Evolutionary conservation across 768 basidiomycete species (phyloP).

Genomic region (Cubamyces lactineus): DNA sequence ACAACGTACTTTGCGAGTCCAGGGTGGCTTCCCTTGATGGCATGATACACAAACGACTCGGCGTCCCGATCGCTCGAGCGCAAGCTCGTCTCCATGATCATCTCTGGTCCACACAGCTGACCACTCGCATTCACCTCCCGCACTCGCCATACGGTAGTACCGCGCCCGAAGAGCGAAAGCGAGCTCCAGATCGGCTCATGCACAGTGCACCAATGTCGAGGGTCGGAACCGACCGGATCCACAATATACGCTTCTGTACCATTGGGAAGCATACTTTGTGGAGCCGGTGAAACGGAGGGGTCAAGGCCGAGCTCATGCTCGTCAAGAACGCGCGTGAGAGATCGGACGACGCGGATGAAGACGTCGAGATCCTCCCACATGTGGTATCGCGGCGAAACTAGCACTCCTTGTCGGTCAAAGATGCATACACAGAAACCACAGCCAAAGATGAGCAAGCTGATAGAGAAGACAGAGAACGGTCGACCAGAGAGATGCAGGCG

Average conservation of each 20-base stretch:
- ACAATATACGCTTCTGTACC: not conserved
- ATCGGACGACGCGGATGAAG: conserved; percentile 34
- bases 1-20: not conserved
- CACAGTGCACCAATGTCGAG: conserved; percentile 7
- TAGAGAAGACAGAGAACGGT: conserved; percentile 37
- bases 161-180: conserved; percentile 24
- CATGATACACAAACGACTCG: not conserved
- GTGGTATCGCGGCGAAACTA: conserved; percentile 31
- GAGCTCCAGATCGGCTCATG: conserved; percentile 15
- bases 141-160: conserved; percentile 23
- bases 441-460: conserved; percentile 37
- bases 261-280: not conserved
- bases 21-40: not conserved
- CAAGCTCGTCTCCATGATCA: conserved; percentile 7
- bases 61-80: not conserved
- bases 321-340: conserved; percentile 11
- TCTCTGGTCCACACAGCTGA: not conserved
- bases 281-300: conserved; percentile 5
- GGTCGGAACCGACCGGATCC: not conserved
- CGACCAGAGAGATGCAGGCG: conserved; percentile 31
- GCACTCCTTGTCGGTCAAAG: conserved; percentile 37
- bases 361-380: conserved; percentile 28
- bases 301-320: conserved; percentile 13
- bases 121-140: not conserved
- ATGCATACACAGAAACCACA: conserved; percentile 36